phyloP scores from a whole-genome alignment of 305 asterid species.

The Ruellia speciosa region DNA sequence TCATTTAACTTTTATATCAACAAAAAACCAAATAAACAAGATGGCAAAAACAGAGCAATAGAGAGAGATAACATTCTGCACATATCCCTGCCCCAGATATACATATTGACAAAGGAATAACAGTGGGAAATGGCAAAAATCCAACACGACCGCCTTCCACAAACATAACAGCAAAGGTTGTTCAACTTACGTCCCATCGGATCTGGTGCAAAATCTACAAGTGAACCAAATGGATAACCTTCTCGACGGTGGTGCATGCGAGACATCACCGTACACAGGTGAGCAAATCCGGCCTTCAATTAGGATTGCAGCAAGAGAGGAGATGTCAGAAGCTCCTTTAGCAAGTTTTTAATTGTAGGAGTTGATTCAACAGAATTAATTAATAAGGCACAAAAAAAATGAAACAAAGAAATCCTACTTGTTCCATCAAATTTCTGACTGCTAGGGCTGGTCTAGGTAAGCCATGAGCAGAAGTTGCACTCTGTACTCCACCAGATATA shows the following conservation, averaged over 20 bases:
- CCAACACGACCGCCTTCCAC: neutral
- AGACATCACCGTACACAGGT: conserved; percentile 87
- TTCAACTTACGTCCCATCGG: conserved; percentile 83
- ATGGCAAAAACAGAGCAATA: neutral
- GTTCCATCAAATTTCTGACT: conserved; percentile 95
- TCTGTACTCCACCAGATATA: conserved; percentile 96
- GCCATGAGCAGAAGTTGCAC: conserved; percentile 95
- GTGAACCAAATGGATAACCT: conserved; percentile 97
- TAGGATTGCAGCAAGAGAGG: conserved; percentile 22
- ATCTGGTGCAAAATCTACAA: conserved; percentile 92
- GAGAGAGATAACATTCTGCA: neutral
- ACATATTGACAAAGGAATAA: conserved; percentile 15
- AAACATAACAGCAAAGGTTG: conserved; percentile 2
- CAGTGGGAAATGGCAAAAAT: conserved; percentile 10
- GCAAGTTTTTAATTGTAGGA: conserved; percentile 1
- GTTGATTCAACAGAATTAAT: neutral
- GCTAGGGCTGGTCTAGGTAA: conserved; percentile 93
- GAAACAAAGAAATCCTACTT: conserved; percentile 36
- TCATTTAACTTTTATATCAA: neutral
- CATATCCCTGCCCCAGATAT: neutral
- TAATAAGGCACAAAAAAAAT: neutral
- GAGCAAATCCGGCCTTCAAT: conserved; percentile 92
- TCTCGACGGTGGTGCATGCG: conserved; percentile 92
- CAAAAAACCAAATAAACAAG: neutral
- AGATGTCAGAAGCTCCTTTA: conserved; percentile 21